Evolutionary conservation across 352 stramenopile genomes (phyloP), one percentile per base, ranked within the genome.

Genomic region (Phytophthora ohioensis): DNA sequence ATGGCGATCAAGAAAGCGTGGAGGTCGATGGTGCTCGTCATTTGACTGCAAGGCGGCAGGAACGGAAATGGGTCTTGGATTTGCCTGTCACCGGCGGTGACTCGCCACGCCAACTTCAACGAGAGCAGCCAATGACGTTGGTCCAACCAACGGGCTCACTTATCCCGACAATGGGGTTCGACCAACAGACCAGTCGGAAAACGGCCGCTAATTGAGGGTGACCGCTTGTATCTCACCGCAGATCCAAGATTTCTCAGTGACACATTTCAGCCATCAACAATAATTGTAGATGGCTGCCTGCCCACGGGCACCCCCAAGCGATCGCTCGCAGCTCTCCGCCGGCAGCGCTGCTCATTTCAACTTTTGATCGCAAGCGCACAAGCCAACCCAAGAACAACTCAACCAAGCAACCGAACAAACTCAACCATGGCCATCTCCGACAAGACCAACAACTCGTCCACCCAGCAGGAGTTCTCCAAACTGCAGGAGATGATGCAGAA

Each of bases 401-500:
- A 39, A 8, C 34, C 15, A n/a, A 43, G 36, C 15, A 52, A 39
- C 34, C 15, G 3, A 43, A 10, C 48, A 42, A n/a, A 36, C 9
- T 38, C 49, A 54, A 61, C 6, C 51, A 79, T 79, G 67, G 48
- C 62, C 41, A 75, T 76, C 57, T 62, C 67, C 21, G 68, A 75
- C 53, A 71, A 71, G 9, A 54, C 41, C 17, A 66, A 11, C 52
- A 73, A 43, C 53, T 64, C 62, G n/a, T 65, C 56, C 59, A 64
- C 39, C 11, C 73, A 80, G 43, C 62, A 79, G 52, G 73, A 86
- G 42, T 57, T 73, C 46, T 53, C 64, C 45, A 82, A 79, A 62
- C 70, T 86, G 13, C 73, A 82, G 32, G 61, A 75, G 5, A 57
- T 79, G 51, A 71, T 85, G 54, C 54, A 76, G 36, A 69, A 70